These are phyloP conservation scores for Sarcocystis neurona DNA, from an alignment of 169 alveolate genomes.

Conservation along the genomic window DNA sequence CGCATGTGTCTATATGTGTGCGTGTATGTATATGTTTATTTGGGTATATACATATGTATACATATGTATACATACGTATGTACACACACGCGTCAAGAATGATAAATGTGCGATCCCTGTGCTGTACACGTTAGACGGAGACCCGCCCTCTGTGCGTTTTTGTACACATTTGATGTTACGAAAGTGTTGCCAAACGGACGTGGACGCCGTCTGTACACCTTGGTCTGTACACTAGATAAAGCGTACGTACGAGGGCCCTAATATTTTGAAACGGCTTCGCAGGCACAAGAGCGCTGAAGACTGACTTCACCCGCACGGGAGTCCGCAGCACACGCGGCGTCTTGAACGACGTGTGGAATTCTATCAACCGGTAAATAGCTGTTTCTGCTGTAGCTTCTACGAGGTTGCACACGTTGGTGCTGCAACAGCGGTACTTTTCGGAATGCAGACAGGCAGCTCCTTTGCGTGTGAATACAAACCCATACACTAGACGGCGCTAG, in stretches of 20 bases:
- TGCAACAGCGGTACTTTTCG: slow-evolving; percentile 10
- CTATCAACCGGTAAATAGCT: slow-evolving; percentile 33
- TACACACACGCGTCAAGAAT: neutral
- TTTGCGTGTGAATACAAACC: neutral
- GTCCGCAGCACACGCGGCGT: slow-evolving; percentile 86
- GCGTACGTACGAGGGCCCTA: no score
- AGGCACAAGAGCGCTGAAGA: slow-evolving; percentile 92
- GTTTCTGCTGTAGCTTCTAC: slow-evolving; percentile 19
- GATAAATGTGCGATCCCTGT: no score
- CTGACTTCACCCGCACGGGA: slow-evolving; percentile 90
- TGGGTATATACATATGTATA: neutral
- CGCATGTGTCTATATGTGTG: neutral
- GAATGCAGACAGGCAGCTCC: neutral
- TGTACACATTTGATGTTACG: no score
- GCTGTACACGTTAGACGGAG: no score
- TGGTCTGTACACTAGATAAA: no score
- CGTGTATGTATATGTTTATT: neutral
- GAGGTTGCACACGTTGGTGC: neutral
- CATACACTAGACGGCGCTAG: no score
- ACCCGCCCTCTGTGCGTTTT: no score
- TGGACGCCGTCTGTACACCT: no score
- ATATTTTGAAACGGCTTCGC: no score
- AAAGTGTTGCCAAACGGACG: no score
- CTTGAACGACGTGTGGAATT: slow-evolving; percentile 80
- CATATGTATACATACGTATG: neutral